phyloP scores from a whole-genome alignment of 352 stramenopile species.

The Phytophthora chlamydospora region DNA sequence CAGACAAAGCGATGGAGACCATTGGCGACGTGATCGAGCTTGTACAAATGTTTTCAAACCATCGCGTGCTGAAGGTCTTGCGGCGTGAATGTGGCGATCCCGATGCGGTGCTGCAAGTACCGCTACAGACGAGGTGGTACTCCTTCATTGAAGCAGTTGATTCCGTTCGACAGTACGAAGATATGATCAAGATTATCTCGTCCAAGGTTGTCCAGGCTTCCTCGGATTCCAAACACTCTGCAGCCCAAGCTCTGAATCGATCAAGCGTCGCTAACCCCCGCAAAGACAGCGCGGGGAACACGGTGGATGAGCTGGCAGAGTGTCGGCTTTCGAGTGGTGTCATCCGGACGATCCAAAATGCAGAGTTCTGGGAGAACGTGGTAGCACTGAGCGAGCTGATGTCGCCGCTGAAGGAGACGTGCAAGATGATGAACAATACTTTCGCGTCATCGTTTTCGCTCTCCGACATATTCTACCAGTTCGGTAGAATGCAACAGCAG shows the following conservation, averaged over 20 bases:
- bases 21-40: conserved; percentile 77
- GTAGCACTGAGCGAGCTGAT: conserved; percentile 79
- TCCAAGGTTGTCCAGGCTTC: conserved; percentile 55
- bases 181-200: conserved; percentile 86
- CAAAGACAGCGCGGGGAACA: conserved; percentile 55
- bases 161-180: conserved; percentile 79
- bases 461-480: conserved; percentile 77
- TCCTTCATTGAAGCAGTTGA: conserved; percentile 85
- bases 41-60: conserved; percentile 68
- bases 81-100: conserved; percentile 68
- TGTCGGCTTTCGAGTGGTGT: conserved; percentile 43
- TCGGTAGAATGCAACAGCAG: conserved; percentile 82
- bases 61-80: conserved; percentile 57
- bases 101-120: conserved; percentile 59
- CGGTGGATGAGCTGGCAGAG: conserved; percentile 52
- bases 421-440: conserved; percentile 63
- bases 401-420: conserved; percentile 79
- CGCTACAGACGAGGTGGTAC: conserved; percentile 59
- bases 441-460: conserved; percentile 51
- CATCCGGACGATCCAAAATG: conserved; percentile 63
- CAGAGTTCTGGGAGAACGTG: conserved; percentile 78
- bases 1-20: conserved; percentile 49
- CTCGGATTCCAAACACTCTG: conserved; percentile 10
- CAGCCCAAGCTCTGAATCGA: background rate
- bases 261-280: conserved; percentile 21